Base-by-base conservation (phyloP, 768 basidiomycete species). In the Lactarius vividus region DNA sequence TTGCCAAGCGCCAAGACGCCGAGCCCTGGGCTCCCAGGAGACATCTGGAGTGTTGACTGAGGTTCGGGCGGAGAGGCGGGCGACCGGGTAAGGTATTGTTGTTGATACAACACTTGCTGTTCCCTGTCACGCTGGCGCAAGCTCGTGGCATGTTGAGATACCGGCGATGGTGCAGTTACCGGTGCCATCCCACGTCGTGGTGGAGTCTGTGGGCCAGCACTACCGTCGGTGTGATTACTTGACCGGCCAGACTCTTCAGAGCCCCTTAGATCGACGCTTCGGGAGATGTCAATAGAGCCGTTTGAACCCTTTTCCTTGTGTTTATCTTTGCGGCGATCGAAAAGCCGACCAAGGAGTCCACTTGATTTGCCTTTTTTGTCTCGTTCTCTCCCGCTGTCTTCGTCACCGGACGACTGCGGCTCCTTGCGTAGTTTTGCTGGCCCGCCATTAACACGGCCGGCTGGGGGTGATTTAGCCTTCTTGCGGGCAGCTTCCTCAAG, bases 101-200 rank as follows among this genome's bases (percentile, higher is more conserved):
- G 69, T 88, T 81, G 89, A 75, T 96, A 97, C 35, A 92, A 77
- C 11, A 87, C 86, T 74, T 95, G 93, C 62, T 95, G 90, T 69
- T 94, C 89, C 74, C 92, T 89, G 69, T 97, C 95, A 60, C 87
- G 85, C 76, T 95, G 91, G 66, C 92, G 89, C 44, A 97, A 79
- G 57, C 89, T 86, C 16, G 85, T 76, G 4, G 84, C 79, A 56
- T 86, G 85, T n/a, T 81, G 79, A 10, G 84, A 90, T 11, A 91
- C 82, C 54, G 82, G 83, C 2, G 63, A 1, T 72, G 70, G 62
- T 73, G 64, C 66, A 70, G 65, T 0, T 75, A 73, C 72, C 55
- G 74, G 73, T n/a, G 75, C 71, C 71, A 76, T 69, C 71, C 78
- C 72, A 65, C 76, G 59, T 70, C 66, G 73, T 23, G 78, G 74